A percentile compares a stretch with the other conserved stretches of the same genome.
phyloP scores from a whole-genome alignment of 2,329 filamentous ascomycete genomes.

The Penicillium sp. region DNA sequence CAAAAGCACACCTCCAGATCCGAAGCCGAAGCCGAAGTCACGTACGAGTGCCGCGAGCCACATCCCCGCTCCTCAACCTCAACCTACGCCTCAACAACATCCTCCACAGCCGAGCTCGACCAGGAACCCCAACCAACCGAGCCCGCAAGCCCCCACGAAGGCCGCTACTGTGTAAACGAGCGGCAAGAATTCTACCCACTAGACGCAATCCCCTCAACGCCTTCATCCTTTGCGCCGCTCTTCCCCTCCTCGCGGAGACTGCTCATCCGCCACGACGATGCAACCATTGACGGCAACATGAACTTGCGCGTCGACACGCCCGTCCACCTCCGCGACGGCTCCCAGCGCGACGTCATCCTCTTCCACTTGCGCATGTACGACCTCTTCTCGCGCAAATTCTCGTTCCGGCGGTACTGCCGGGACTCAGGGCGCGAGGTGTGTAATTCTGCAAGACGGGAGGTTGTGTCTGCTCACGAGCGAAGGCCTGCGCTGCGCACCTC shows the following conservation, averaged over 20 bases:
- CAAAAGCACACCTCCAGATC: not conserved
- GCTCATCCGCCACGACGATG: slow-evolving; percentile 84
- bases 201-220: slow-evolving; percentile 71
- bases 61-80: slow-evolving; percentile 62
- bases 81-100: slow-evolving; percentile 74
- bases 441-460: slow-evolving; percentile 67
- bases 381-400: slow-evolving; percentile 80
- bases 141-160: not conserved
- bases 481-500: slow-evolving; percentile 57
- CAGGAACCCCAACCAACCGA: slow-evolving; percentile 34
- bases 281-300: slow-evolving; percentile 91
- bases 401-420: slow-evolving; percentile 83
- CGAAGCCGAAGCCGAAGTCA: not conserved
- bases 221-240: slow-evolving; percentile 75
- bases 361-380: slow-evolving; percentile 97
- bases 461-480: slow-evolving; percentile 55
- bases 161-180: slow-evolving; percentile 49
- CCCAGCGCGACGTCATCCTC: slow-evolving; percentile 67
- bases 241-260: slow-evolving; percentile 83
- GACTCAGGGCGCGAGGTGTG: slow-evolving; percentile 93
- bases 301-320: slow-evolving; percentile 86
- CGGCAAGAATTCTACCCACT: slow-evolving; percentile 60
- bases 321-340: slow-evolving; percentile 56
- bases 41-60: not conserved
- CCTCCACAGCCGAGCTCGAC: slow-evolving; percentile 57